phyloP scores from a whole-genome alignment of 2,329 filamentous ascomycete genomes.

The Aspergillus transmontanensis region DNA sequence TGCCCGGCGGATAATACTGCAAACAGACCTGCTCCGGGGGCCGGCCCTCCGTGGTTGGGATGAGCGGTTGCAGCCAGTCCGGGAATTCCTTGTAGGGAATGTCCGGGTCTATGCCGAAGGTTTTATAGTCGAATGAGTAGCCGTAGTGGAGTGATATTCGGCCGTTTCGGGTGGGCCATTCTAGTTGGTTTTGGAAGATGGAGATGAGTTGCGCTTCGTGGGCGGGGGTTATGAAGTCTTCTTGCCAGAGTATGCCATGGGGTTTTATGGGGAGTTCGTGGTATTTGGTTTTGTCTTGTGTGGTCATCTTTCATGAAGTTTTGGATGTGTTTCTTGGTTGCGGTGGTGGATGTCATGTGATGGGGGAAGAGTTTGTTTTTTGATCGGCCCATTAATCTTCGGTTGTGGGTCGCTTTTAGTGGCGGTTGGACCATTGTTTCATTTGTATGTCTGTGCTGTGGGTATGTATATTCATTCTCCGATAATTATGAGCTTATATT shows the following conservation, averaged over 20 bases:
- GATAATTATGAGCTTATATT: no score
- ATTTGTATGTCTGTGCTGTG: not conserved
- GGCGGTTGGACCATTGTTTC: no score
- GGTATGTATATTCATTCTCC: no score
- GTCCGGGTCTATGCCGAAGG: slow-evolving; percentile 56
- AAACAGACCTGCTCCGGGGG: slow-evolving; percentile 61
- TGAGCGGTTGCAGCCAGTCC: slow-evolving; percentile 53
- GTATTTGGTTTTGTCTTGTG: slow-evolving; percentile 11
- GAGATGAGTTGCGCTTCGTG: slow-evolving; percentile 50
- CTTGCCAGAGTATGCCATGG: slow-evolving; percentile 43
- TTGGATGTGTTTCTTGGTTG: not conserved
- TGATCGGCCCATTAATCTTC: no score
- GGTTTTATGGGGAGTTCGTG: slow-evolving; percentile 30
- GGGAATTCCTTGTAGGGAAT: slow-evolving; percentile 56
- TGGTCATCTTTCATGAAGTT: not conserved
- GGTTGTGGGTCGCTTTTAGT: not conserved
- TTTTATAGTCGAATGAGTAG: slow-evolving; percentile 62
- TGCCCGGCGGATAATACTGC: slow-evolving; percentile 62
- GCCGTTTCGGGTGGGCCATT: slow-evolving; percentile 52
- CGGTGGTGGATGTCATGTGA: not conserved
- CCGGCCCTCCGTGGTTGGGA: slow-evolving; percentile 48
- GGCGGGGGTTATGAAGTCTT: slow-evolving; percentile 50
- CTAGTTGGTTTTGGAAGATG: slow-evolving; percentile 49
- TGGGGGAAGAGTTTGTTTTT: not conserved
- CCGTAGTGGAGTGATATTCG: slow-evolving; percentile 58